A percentile compares a stretch with the other conserved stretches of the same genome.
Conservation (phyloP, 176 grass and related monocot species). For the Carex cristatella region DNA sequence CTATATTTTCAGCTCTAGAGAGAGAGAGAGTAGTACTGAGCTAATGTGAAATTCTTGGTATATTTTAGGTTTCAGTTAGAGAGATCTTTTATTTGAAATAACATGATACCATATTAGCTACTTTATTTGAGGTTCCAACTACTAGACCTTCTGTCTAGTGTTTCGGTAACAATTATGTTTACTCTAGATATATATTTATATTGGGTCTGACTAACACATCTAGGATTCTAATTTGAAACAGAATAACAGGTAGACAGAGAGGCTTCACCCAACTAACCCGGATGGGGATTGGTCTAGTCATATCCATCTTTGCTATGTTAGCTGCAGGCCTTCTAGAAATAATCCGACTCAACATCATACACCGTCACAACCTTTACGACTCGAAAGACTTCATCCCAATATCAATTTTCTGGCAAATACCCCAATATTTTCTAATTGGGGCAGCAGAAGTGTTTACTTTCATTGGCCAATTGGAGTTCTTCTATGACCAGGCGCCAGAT, state of each 20-base stretch:
- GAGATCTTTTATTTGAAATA: neutral
- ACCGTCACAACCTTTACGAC: conserved; percentile 32
- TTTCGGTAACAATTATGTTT: neutral
- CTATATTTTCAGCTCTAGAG: neutral
- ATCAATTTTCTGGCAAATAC: conserved; percentile 87
- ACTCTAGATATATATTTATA: neutral
- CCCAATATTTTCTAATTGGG: conserved; percentile 79
- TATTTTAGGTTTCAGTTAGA: conserved; percentile 1
- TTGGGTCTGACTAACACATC: neutral
- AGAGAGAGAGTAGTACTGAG: neutral
- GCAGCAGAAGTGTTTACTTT: conserved; percentile 73
- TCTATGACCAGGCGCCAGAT: conserved; percentile 91
- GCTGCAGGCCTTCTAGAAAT: conserved; percentile 59
- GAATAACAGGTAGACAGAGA: conserved; percentile 30
- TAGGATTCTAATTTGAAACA: conserved; percentile 17
- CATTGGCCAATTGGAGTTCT: conserved; percentile 80
- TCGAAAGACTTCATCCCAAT: conserved; percentile 35
- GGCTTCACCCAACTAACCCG: conserved; percentile 90
- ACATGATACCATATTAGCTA: neutral
- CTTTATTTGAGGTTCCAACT: conserved; percentile 4
- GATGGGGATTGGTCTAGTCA: conserved; percentile 82
- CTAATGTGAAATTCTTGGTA: neutral
- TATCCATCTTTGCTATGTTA: conserved; percentile 75
- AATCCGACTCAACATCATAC: conserved; percentile 36
- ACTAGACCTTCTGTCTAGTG: neutral